Base-by-base conservation (phyloP, 768 basidiomycete species). In the Kwoniella sp. region DNA sequence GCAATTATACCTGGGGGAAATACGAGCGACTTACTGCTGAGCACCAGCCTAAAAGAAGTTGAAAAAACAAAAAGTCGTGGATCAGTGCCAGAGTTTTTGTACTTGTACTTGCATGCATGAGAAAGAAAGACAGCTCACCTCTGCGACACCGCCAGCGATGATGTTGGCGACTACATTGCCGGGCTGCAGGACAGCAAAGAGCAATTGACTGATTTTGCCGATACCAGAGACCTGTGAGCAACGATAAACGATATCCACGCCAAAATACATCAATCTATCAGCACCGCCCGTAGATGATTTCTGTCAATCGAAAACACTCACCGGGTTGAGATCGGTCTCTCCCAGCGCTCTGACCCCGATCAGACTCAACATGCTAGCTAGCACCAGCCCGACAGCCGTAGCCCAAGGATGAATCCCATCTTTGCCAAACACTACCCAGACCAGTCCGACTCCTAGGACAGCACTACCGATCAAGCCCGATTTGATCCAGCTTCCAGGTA, bases 81-180 rank as follows among this genome's bases (percentile, higher is more conserved):
- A 19, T 44, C 40, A 44, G 40, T 15, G 40, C 40, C 8, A 44
- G 7, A 44, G 3, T 19, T 44, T 15, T 44, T 15, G 13, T 6
- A 33, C 33, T 33, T n/a, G n/a, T n/a, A n/a, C n/a, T n/a, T n/a
- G n/a, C n/a, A n/a, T n/a, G n/a, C n/a, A n/a, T n/a, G n/a, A n/a
- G n/a, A n/a, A n/a, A n/a, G n/a, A n/a, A n/a, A n/a, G n/a, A n/a
- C n/a, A n/a, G 33, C 64, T 74, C 69, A 44, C 40, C 40, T 79
- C 93, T 1, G 92, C 89, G n/a, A 96, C 91, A 29, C 92, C 93
- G 3, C 94, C 94, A 1, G 95, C 95, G 49, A 98, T 91, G 73
- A 98, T 90, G 74, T 97, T 98, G 0, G 95, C 95, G n/a, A 96
- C 91, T 21, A 96, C 87, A 73, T 95, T 95, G 24, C 91, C 90